A percentile compares a stretch with the other conserved stretches of the same genome.
These are phyloP conservation scores for Boletellus ananas DNA, from an alignment of 768 basidiomycete genomes.

Conservation along the genomic window DNA sequence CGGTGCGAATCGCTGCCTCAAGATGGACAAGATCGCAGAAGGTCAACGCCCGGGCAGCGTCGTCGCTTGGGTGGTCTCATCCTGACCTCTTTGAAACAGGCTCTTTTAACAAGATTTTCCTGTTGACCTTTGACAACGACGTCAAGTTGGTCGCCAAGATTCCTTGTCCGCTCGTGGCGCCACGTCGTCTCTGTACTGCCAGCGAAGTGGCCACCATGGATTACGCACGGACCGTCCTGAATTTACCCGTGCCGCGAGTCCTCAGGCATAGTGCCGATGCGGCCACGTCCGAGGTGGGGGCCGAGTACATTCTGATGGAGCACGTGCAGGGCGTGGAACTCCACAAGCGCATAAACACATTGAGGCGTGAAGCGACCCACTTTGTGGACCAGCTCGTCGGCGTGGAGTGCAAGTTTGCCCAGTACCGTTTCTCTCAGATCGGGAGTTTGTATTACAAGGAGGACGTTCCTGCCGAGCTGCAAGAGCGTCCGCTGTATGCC, in stretches of 20 bases:
- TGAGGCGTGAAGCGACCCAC: neutral
- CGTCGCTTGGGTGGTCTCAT: neutral
- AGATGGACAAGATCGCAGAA: conserved; percentile 15
- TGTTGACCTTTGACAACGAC: conserved; percentile 12
- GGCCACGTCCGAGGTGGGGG: neutral
- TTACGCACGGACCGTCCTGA: neutral
- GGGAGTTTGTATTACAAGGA: conserved; percentile 36
- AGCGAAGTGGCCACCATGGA: neutral
- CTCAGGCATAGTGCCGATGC: neutral
- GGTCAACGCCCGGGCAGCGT: neutral
- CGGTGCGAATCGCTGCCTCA: conserved; percentile 14
- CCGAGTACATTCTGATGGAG: neutral
- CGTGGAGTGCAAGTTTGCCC: conserved; percentile 19
- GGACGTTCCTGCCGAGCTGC: conserved; percentile 15
- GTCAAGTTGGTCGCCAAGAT: conserved; percentile 14
- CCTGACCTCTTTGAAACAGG: neutral
- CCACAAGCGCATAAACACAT: neutral
- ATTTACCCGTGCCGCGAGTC: neutral
- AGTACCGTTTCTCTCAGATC: conserved; percentile 26
- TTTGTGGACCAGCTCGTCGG: conserved; percentile 8
- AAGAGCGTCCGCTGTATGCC: conserved; percentile 11
- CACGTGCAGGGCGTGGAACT: neutral
- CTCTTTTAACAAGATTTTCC: conserved; percentile 14
- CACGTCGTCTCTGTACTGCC: conserved; percentile 28
- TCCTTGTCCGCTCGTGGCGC: conserved; percentile 24